phyloP scores from a whole-genome alignment of 495 filamentous ascomycete species.

The Antarctomyces pellizariae region DNA sequence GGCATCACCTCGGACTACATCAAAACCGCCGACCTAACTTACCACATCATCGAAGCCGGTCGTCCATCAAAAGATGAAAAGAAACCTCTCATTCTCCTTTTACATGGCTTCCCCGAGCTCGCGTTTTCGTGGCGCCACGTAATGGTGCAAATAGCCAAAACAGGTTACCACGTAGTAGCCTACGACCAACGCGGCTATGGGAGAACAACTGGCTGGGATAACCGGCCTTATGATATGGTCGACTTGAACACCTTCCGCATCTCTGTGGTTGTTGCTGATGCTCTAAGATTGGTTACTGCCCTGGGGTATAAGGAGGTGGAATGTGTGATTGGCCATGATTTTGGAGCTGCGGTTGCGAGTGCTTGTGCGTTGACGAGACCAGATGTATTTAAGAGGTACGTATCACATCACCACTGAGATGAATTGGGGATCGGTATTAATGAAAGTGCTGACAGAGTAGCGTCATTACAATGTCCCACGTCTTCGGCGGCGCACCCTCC shows the following conservation, averaged over 20 bases:
- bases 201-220: slow-evolving; percentile 38
- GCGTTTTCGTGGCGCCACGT: slow-evolving; percentile 47
- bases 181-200: slow-evolving; percentile 49
- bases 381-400: slow-evolving; percentile 30
- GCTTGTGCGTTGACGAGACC: slow-evolving; percentile 37
- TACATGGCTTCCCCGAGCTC: slow-evolving; percentile 44
- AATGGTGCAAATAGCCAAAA: slow-evolving; percentile 26
- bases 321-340: slow-evolving; percentile 47
- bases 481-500: slow-evolving; percentile 25
- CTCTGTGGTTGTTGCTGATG: slow-evolving; percentile 36
- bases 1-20: slow-evolving; percentile 27
- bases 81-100: slow-evolving; percentile 34
- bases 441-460: slow-evolving; percentile 8
- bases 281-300: slow-evolving; percentile 32
- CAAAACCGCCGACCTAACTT: slow-evolving; percentile 27
- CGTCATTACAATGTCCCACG: slow-evolving; percentile 30
- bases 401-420: too few relatives aligned
- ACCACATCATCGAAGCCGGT: slow-evolving; percentile 36
- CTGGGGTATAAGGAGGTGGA: slow-evolving; percentile 31
- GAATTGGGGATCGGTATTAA: background rate
- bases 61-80: slow-evolving; percentile 11
- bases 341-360: slow-evolving; percentile 32
- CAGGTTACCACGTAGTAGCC: slow-evolving; percentile 38
- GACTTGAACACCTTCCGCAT: slow-evolving; percentile 32
- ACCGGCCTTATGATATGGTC: slow-evolving; percentile 21